A percentile compares a stretch with the other conserved stretches of the same genome.
These are phyloP conservation scores for Acidomyces sp. DNA, from an alignment of 495 filamentous ascomycete genomes.

Conservation along the genomic window DNA sequence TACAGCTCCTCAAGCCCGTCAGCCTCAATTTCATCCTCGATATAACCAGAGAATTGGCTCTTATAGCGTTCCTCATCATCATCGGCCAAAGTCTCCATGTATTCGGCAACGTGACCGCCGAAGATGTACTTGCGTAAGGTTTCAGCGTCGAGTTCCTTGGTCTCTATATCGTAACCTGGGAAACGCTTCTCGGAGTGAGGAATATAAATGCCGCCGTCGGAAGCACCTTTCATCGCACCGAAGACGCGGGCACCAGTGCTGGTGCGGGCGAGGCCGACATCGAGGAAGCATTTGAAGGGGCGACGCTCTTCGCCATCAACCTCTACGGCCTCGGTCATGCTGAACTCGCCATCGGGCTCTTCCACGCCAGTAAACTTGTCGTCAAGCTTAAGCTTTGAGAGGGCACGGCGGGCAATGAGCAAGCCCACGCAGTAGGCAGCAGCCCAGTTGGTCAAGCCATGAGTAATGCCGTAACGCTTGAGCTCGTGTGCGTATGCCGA, in stretches of 20 bases:
- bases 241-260: slow-evolving; percentile 98
- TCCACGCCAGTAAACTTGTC: slow-evolving; percentile 85
- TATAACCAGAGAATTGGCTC: slow-evolving; percentile 92
- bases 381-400: slow-evolving; percentile 90
- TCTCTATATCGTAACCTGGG: slow-evolving; percentile 94
- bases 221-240: slow-evolving; percentile 99
- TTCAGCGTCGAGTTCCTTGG: slow-evolving; percentile 92
- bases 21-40: slow-evolving; percentile 90
- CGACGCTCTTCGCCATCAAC: slow-evolving; percentile 69
- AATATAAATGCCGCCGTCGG: slow-evolving; percentile 90
- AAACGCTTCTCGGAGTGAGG: slow-evolving; percentile 98
- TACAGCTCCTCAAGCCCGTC: slow-evolving; percentile 97
- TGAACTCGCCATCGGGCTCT: slow-evolving; percentile 89
- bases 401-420: slow-evolving; percentile 86
- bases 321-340: slow-evolving; percentile 81
- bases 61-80: slow-evolving; percentile 99
- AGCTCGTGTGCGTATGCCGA: slow-evolving; percentile 96
- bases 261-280: slow-evolving; percentile 92
- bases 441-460: slow-evolving; percentile 99
- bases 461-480: slow-evolving; percentile 86
- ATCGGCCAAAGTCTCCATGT: slow-evolving; percentile 99
- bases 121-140: slow-evolving; percentile 98
- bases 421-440: slow-evolving; percentile 95
- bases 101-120: slow-evolving; percentile 95
- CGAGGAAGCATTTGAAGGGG: slow-evolving; percentile 96